A percentile compares a stretch with the other conserved stretches of the same genome.
These are phyloP conservation scores for Oropetium thomaeum DNA, from an alignment of 176 grass and related monocot species.

Conservation along the genomic window DNA sequence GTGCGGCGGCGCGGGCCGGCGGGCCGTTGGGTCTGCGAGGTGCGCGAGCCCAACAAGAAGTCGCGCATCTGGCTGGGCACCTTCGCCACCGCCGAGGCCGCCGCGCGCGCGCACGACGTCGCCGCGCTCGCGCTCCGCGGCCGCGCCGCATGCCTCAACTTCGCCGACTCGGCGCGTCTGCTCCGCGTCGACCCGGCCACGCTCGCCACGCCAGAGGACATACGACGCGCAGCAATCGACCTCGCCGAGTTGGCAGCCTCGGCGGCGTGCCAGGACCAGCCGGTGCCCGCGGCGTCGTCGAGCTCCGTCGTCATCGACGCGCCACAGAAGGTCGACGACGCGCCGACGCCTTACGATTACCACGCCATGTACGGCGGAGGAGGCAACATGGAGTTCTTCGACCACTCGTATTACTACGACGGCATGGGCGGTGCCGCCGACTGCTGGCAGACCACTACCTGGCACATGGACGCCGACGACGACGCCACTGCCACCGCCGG, in stretches of 20 bases:
- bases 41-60: slow-evolving; percentile 82
- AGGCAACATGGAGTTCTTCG: slow-evolving; percentile 29
- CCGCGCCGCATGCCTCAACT: too few relatives aligned
- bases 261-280: neutral
- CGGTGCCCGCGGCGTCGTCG: neutral
- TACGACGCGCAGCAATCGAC: slow-evolving; percentile 69
- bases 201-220: slow-evolving; percentile 63
- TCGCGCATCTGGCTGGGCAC: slow-evolving; percentile 80
- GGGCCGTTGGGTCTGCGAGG: slow-evolving; percentile 75
- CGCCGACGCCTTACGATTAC: slow-evolving; percentile 29
- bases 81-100: slow-evolving; percentile 63
- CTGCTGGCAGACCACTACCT: neutral
- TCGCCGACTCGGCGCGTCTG: too few relatives aligned
- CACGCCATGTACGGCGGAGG: slow-evolving; percentile 26
- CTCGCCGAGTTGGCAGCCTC: slow-evolving; percentile 61
- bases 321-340: neutral
- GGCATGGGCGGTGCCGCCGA: slow-evolving; percentile 20
- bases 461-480: slow-evolving; percentile 41
- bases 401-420: slow-evolving; percentile 48
- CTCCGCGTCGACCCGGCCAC: neutral
- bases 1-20: slow-evolving; percentile 59
- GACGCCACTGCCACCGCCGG: slow-evolving; percentile 13
- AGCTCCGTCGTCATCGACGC: neutral
- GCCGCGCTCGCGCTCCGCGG: slow-evolving; percentile 66
- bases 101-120: slow-evolving; percentile 84